phyloP scores from a whole-genome alignment of 352 stramenopile genomes.

The Hyaloperonospora brassicae region DNA sequence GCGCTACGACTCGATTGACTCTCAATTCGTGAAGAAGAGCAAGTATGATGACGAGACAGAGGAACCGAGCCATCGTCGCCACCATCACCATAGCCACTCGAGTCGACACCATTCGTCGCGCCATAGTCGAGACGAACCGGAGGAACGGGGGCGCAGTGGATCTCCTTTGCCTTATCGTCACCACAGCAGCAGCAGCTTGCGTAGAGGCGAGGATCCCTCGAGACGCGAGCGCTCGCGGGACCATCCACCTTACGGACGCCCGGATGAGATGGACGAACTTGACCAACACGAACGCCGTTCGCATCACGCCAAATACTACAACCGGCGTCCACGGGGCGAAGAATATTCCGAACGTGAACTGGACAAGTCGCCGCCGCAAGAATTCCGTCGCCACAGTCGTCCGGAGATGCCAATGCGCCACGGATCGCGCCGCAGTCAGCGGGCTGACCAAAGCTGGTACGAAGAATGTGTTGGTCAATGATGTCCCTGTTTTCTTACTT shows the following conservation, averaged over 20 bases:
- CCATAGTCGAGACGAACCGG: slow-evolving; percentile 19
- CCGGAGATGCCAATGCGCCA: slow-evolving; percentile 21
- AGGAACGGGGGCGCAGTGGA: slow-evolving; percentile 18
- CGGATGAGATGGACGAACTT: slow-evolving; percentile 17
- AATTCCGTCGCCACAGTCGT: slow-evolving; percentile 23
- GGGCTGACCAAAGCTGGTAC: slow-evolving; percentile 28
- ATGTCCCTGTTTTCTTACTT: slow-evolving; percentile 6
- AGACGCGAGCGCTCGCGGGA: slow-evolving; percentile 19
- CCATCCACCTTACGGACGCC: slow-evolving; percentile 14
- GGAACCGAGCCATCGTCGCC: slow-evolving; percentile 14
- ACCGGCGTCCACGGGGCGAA: slow-evolving; percentile 16
- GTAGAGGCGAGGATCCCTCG: slow-evolving; percentile 18
- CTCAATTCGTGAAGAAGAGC: slow-evolving; percentile 10
- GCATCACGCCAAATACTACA: slow-evolving; percentile 11
- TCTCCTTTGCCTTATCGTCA: slow-evolving; percentile 18
- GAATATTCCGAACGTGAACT: slow-evolving; percentile 17
- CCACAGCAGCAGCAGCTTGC: slow-evolving; percentile 23
- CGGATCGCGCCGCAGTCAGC: slow-evolving; percentile 20
- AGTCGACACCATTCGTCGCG: slow-evolving; percentile 27
- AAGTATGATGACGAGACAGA: slow-evolving; percentile 22
- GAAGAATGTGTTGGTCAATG: slow-evolving; percentile 1
- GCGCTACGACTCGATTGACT: slow-evolving; percentile 24
- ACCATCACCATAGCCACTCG: slow-evolving; percentile 20
- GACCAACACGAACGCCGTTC: slow-evolving; percentile 13
- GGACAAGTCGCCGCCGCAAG: slow-evolving; percentile 19